These are phyloP conservation scores for Tuber borchii DNA, from an alignment of 495 filamentous ascomycete genomes.

Conservation along the genomic window DNA sequence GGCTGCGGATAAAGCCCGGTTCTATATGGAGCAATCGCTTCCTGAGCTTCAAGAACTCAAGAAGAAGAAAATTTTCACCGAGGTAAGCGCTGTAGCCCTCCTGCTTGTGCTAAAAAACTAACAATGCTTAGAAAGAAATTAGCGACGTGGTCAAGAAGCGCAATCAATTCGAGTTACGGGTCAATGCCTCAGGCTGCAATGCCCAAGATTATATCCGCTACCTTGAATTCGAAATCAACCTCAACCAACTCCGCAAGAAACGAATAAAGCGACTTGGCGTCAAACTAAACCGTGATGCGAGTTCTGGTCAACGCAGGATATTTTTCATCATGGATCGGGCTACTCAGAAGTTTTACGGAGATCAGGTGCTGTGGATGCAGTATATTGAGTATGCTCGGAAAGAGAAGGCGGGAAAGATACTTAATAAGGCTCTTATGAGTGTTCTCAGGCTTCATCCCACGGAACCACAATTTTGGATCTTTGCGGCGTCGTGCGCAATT, in stretches of 20 bases:
- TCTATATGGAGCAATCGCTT: constrained; percentile 83
- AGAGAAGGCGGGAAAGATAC: constrained; percentile 71
- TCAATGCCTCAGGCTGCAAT: constrained; percentile 70
- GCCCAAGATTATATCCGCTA: constrained; percentile 78
- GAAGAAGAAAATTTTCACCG: constrained; percentile 77
- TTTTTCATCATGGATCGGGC: constrained; percentile 84
- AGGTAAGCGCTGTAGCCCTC: constrained; percentile 46
- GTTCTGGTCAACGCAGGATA: constrained; percentile 65
- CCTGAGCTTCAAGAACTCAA: constrained; percentile 85
- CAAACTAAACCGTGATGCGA: constrained; percentile 46
- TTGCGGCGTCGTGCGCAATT: constrained; percentile 68
- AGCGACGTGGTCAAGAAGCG: constrained; percentile 76
- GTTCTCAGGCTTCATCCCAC: constrained; percentile 78
- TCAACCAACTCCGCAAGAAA: constrained; percentile 74
- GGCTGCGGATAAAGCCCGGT: constrained; percentile 74
- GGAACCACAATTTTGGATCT: constrained; percentile 77
- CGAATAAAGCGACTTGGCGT: constrained; percentile 72
- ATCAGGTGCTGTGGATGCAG: constrained; percentile 79
- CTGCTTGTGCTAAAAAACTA: not conserved
- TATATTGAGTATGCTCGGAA: constrained; percentile 76
- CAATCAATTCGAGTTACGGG: constrained; percentile 84
- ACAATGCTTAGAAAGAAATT: constrained; percentile 65
- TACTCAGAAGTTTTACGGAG: constrained; percentile 76
- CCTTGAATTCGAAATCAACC: constrained; percentile 81
- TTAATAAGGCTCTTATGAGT: constrained; percentile 66